Base-by-base conservation (phyloP, 129 eudicot genomes). In the Artemisia annua region DNA sequence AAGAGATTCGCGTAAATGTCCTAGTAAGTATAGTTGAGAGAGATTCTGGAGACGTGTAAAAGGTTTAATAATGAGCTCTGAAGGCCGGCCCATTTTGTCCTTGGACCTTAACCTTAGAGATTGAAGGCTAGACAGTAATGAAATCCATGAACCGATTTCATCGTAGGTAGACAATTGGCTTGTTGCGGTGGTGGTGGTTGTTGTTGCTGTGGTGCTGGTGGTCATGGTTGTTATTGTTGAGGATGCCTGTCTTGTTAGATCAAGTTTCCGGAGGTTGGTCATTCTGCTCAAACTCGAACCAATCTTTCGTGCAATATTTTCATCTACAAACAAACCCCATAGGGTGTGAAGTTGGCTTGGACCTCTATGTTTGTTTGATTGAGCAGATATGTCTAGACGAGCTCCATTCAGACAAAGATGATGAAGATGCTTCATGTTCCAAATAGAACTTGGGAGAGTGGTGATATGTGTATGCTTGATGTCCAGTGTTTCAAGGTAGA, bases 401-500 rank as follows among this genome's bases (percentile, higher is more conserved):
- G 71, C 72, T 2, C 77, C 73, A 0, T 78, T 78, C 10, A 78
- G 61, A 71, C 82, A 78, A 46, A 78, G 82, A 71, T 78, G 61
- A 53, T 53, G 62, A 12, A 78, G 82, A 71, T 64, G 68, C 18
- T 71, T 78, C 78, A 78, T 78, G 30, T 56, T 71, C 82, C 78
- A 65, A 19, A 78, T 78, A 66, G 82, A 71, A 64, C 73, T 71
- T 28, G 82, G 82, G 82, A 78, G 69, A 17, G 78, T 44, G 8
- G 72, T 78, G 54, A 78, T 78, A 17, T 71, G 77, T 11, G 78
- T 78, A 53, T 78, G 82, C 54, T 78, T 78, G 70, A 78, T 78
- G 53, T 78, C 82, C 0, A 78, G 72, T 24, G 77, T 78, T 78
- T 78, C 77, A 71, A 78, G 82, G 64, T 78, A 71, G 22, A 46